Evolutionary conservation across 208 protist genomes (phyloP).

Genomic region (Acanthamoeba polyphaga): DNA sequence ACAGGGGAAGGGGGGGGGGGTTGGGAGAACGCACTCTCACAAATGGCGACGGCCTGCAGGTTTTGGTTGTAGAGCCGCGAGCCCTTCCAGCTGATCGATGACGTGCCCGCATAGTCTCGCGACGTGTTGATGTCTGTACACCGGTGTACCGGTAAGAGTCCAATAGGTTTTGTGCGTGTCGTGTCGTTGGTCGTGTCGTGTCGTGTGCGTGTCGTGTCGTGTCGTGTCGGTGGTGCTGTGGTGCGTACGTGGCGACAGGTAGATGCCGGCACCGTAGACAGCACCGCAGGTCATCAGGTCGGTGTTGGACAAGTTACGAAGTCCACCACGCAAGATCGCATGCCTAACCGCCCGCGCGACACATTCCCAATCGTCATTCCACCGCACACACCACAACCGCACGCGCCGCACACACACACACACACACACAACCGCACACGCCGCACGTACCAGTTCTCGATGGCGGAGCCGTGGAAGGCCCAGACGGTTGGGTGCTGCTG

Average conservation of each 20-base stretch:
- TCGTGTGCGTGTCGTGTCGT: background rate
- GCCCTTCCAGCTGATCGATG: background rate
- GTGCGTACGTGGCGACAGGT: constrained; percentile 75
- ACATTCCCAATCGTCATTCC: background rate
- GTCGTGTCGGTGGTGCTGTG: background rate
- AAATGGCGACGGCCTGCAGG: constrained; percentile 79
- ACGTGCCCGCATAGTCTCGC: constrained; percentile 17
- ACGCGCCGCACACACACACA: background rate
- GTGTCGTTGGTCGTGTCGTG: constrained; percentile 65
- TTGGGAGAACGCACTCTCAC: constrained; percentile 43
- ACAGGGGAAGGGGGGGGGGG: background rate
- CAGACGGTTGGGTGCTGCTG: constrained; percentile 80
- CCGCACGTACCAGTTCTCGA: constrained; percentile 85
- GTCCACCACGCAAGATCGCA: constrained; percentile 77
- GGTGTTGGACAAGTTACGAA: constrained; percentile 81
- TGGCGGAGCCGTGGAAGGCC: constrained; percentile 84
- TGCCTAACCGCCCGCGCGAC: background rate
- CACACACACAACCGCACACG: background rate
- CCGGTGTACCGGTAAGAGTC: background rate
- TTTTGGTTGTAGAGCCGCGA: background rate
- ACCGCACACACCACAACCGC: background rate
- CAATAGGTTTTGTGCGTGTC: background rate
- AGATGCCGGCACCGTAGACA: constrained; percentile 85
- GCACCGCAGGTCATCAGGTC: constrained; percentile 81
- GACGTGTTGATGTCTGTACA: constrained; percentile 32